Base-by-base conservation (phyloP, 139 green algal species). In the Raphidocelis subcapitata region DNA sequence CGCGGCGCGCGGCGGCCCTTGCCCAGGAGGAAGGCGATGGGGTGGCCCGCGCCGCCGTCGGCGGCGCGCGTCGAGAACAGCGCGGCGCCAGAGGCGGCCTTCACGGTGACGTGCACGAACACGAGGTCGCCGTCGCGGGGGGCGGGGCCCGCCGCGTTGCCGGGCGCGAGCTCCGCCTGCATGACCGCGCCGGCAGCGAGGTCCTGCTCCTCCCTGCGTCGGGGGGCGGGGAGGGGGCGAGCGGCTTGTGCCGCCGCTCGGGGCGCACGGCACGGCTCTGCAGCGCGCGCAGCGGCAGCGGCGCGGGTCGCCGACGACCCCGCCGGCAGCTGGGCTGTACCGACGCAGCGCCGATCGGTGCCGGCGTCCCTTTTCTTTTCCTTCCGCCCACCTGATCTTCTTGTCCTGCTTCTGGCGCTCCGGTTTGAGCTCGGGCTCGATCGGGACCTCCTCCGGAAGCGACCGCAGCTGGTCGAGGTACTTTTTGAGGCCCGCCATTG, bases 11-110 rank as follows among this genome's bases (percentile, higher is more conserved):
- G 69, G 23, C 56, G 26, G 31, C 85, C 86, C 60, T 89, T 90
- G 35, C 86, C 83, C 60, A 96, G 29, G 51, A 92, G 28, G 66
- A 91, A 90, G 0, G 85, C 84, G 14, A 84, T 74, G 3, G 92
- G 85, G 37, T 84, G 72, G 0, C 91, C 87, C 23, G 37, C 72
- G 47, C 88, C 91, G 5, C 86, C 90, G 23, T 93, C 71, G 3
- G 85, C 77, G 15, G 33, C 29, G 24, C 71, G 62, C 15, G 84
- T 95, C 44, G 69, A 91, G 44, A 82, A 76, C 46, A 93, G 46
- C 61, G 91, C 65, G 3, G 88, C 79, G 29, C 81, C 75, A 24
- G 79, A 65, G 23, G 41, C 46, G 41, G 71, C 44, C 20, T 51
- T 70, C 1, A 87, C 62, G 35, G 67, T 81, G 68, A 84, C 76